phyloP scores from a whole-genome alignment of 495 filamentous ascomycete genomes.

The Margaritispora aquatica region DNA sequence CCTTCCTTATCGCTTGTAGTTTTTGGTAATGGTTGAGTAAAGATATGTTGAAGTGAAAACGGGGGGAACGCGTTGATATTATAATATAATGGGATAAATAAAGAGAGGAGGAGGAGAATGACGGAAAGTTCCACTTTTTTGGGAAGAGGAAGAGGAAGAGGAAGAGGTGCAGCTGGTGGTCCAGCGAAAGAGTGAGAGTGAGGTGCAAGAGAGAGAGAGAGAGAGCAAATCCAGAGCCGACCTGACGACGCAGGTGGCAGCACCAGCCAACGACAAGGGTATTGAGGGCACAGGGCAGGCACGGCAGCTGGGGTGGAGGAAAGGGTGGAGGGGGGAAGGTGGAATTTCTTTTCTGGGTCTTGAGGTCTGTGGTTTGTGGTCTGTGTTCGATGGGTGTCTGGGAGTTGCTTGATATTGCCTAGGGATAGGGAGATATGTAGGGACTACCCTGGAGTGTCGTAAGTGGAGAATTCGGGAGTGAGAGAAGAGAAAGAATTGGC shows the following conservation, averaged over 20 bases:
- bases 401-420: conserved; percentile 8
- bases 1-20: too few species aligned
- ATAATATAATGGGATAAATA: conserved; percentile 13
- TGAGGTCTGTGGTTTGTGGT: too few species aligned
- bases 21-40: not conserved
- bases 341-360: conserved; percentile 9
- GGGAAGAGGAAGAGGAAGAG: conserved; percentile 8
- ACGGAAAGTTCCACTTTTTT: conserved; percentile 18
- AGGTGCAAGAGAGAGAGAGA: not conserved
- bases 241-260: conserved; percentile 13
- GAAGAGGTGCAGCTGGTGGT: not conserved
- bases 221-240: not conserved
- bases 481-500: not conserved
- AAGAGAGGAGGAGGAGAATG: conserved; percentile 2
- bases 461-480: not conserved
- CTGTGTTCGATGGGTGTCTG: too few species aligned
- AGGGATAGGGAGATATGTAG: not conserved
- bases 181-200: too few species aligned
- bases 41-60: not conserved
- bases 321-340: not conserved
- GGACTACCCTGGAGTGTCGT: too few species aligned
- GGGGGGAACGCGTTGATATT: conserved; percentile 19
- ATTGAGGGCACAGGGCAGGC: not conserved
- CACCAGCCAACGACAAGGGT: not conserved
- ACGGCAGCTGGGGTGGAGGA: conserved; percentile 2